phyloP scores from a whole-genome alignment of 164 flowering plant species.

The Vitis amurensis region DNA sequence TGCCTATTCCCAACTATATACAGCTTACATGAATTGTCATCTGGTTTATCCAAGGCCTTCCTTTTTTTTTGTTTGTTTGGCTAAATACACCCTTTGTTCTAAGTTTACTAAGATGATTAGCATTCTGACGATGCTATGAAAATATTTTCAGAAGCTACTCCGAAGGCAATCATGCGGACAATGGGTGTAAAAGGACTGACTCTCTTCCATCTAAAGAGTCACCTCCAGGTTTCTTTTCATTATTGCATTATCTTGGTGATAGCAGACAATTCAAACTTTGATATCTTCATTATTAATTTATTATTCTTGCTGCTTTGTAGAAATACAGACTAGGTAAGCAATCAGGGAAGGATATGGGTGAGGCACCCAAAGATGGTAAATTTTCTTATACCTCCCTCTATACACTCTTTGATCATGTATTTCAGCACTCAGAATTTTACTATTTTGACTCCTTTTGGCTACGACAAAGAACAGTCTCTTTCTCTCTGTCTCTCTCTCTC shows the following conservation, averaged over 20 bases:
- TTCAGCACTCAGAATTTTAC: background rate
- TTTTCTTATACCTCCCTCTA: conserved; percentile 1
- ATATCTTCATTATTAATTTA: background rate
- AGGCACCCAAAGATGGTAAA: conserved; percentile 60
- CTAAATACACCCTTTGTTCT: background rate
- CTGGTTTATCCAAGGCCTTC: too few species aligned
- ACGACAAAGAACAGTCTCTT: background rate
- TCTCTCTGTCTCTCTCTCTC: too few species aligned
- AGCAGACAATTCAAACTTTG: background rate
- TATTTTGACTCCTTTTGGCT: too few species aligned
- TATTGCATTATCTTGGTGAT: background rate
- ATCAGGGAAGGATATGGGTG: conserved; percentile 58
- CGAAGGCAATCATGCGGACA: conserved; percentile 74
- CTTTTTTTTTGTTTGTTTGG: background rate
- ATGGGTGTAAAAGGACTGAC: conserved; percentile 86
- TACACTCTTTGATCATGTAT: background rate
- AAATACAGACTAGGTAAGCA: conserved; percentile 79
- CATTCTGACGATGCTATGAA: background rate
- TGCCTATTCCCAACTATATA: too few species aligned
- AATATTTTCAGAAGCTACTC: conserved; percentile 68
- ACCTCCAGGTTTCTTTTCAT: conserved; percentile 64
- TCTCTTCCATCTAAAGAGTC: conserved; percentile 78
- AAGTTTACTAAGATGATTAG: background rate
- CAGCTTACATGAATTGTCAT: too few species aligned
- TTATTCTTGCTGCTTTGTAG: conserved; percentile 32